phyloP scores from a whole-genome alignment of 257 asterid genomes.

The Hygrophila difformis region DNA sequence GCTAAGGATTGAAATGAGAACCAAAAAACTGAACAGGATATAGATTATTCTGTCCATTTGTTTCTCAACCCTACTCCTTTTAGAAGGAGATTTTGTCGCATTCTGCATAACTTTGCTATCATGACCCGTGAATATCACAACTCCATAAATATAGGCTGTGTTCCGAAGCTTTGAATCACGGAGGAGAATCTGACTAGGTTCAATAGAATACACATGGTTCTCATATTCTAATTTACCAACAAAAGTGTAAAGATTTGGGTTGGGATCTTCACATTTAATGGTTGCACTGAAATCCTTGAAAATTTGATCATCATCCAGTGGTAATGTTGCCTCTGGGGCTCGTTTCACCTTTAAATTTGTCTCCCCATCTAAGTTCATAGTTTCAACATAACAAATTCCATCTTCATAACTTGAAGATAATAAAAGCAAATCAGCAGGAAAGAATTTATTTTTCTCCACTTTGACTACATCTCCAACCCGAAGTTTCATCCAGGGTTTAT shows the following conservation, averaged over 20 bases:
- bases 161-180: conserved; percentile 94
- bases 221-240: conserved; percentile 79
- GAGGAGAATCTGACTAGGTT: conserved; percentile 87
- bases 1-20: conserved; percentile 69
- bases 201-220: conserved; percentile 57
- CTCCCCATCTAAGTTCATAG: conserved; percentile 96
- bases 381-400: conserved; percentile 92
- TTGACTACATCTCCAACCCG: conserved; percentile 84
- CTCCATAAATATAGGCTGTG: conserved; percentile 72
- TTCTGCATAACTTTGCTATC: conserved; percentile 97
- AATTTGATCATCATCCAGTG: conserved; percentile 47
- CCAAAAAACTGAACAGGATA: conserved; percentile 64
- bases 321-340: conserved; percentile 58
- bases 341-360: conserved; percentile 90
- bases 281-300: conserved; percentile 68
- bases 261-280: conserved; percentile 86
- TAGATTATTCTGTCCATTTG: conserved; percentile 94
- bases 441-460: conserved; percentile 81
- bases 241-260: conserved; percentile 75
- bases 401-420: conserved; percentile 85
- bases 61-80: conserved; percentile 77
- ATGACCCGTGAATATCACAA: conserved; percentile 76
- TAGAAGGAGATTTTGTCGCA: conserved; percentile 84
- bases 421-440: conserved; percentile 87
- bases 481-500: conserved; percentile 82